Base-by-base conservation (phyloP, 2,329 filamentous ascomycete species). In the Calonectria pseudoreteaudii region DNA sequence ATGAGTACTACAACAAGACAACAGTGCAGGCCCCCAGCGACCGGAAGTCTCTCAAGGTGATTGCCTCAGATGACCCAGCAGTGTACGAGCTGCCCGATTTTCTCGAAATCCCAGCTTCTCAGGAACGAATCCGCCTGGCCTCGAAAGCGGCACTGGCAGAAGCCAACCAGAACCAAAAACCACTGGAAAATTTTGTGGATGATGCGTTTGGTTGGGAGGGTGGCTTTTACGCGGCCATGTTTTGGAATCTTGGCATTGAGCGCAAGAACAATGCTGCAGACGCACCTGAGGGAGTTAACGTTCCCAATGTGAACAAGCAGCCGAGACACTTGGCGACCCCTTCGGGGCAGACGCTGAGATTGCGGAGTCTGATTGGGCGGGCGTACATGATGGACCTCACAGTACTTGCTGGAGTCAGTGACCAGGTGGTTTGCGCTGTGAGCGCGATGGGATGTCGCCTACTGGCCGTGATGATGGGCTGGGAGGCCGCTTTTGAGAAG, bases 191-290 rank as follows among this genome's bases (percentile, higher is more conserved):
- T 78, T 94, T 94, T 82, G 89, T 94, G 44, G 94, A 95, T 73
- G 93, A 95, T 81, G 90, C 92, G 1, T 92, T 94, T 50, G 95
- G 95, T 36, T 97, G 95, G 95, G 95, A 97, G 82, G 95, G 95
- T 23, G 95, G 95, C 1, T 98, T 97, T 87, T 97, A 94, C 84
- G 90, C 90, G 18, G 90, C 91, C 79, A 93, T 97, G 85, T 97
- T 97, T 84, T 96, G 94, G 91, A 93, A 92, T 66, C 87, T 97
- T 1, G 95, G 94, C 5, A 58, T 84, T 76, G 71, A 87, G 83
- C 80, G 86, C 84, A 84, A 81, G 75, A 85, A 85, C 71, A 86
- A 85, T 66, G 85, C 83, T 18, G 84, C 80, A 28, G 83, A 84
- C 66, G 81, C 82, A 14, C 82, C 82, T 5, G 78, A 79, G 2